Conservation (phyloP, 345 rosid species). For the Rhodomyrtus tomentosa region DNA sequence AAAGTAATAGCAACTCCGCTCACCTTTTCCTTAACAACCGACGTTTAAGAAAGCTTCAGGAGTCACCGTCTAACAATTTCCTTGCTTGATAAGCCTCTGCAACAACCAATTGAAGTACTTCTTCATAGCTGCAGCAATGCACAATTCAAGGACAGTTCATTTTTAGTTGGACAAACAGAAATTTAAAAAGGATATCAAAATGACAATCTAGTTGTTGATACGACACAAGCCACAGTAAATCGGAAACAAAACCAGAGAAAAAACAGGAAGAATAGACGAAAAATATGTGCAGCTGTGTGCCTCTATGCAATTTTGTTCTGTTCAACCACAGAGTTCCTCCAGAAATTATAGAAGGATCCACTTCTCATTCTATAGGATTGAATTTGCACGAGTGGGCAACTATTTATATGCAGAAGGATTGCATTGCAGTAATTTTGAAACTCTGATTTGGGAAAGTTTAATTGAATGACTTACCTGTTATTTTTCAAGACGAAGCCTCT, state of each 20-base stretch:
- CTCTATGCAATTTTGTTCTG: neutral
- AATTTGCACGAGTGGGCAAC: neutral
- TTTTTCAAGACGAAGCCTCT: neutral
- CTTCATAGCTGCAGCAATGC: neutral
- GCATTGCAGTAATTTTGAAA: neutral
- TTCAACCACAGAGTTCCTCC: neutral
- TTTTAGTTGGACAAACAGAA: neutral
- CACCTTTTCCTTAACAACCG: neutral
- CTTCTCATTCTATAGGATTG: neutral
- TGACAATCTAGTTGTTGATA: neutral
- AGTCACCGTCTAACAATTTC: neutral
- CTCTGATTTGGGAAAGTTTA: neutral
- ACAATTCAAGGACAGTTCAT: neutral
- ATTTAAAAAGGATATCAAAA: neutral
- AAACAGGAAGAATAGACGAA: no score
- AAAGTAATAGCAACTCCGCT: neutral
- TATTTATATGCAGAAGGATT: neutral
- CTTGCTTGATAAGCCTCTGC: neutral
- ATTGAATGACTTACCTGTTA: neutral
- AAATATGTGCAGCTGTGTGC: neutral
- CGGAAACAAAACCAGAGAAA: neutral
- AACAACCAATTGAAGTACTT: neutral
- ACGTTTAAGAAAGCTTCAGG: neutral
- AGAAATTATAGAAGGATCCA: neutral
- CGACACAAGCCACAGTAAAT: neutral